phyloP scores from a whole-genome alignment of 2,329 filamentous ascomycete genomes.

The Hymenoscyphus occultus region DNA sequence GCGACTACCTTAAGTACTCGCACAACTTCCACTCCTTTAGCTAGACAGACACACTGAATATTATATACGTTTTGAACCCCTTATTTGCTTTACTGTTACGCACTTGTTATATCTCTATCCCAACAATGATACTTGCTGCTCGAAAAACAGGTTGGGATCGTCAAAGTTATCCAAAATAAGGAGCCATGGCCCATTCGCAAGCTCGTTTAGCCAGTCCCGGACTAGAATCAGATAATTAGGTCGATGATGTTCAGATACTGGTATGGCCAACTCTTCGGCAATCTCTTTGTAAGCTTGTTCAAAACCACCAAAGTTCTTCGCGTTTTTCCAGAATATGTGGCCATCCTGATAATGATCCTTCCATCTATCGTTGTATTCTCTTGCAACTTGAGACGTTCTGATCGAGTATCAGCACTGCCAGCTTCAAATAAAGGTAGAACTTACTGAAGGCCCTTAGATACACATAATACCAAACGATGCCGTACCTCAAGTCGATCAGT shows the following conservation, averaged over 20 bases:
- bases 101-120: too few species aligned
- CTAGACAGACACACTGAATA: too few species aligned
- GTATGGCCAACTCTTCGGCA: constrained; percentile 15
- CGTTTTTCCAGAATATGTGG: constrained; percentile 38
- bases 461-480: not conserved
- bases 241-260: constrained; percentile 13
- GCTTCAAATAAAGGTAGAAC: not conserved
- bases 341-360: constrained; percentile 23
- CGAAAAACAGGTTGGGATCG: constrained; percentile 15
- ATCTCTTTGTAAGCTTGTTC: constrained; percentile 19
- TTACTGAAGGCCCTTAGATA: not conserved
- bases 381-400: constrained; percentile 38
- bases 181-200: constrained; percentile 19
- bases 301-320: constrained; percentile 14
- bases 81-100: too few species aligned
- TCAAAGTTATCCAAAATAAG: constrained; percentile 25
- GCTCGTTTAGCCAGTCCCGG: constrained; percentile 16
- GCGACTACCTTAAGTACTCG: too few species aligned
- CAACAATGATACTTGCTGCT: not conserved
- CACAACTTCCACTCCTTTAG: too few species aligned
- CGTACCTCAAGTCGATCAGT: not conserved
- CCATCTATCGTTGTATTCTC: constrained; percentile 36
- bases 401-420: not conserved
- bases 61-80: too few species aligned
- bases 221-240: constrained; percentile 17